Evolutionary conservation across 192 early-diverging fungal species (phyloP).

Genomic region (Coemansia sp.): DNA sequence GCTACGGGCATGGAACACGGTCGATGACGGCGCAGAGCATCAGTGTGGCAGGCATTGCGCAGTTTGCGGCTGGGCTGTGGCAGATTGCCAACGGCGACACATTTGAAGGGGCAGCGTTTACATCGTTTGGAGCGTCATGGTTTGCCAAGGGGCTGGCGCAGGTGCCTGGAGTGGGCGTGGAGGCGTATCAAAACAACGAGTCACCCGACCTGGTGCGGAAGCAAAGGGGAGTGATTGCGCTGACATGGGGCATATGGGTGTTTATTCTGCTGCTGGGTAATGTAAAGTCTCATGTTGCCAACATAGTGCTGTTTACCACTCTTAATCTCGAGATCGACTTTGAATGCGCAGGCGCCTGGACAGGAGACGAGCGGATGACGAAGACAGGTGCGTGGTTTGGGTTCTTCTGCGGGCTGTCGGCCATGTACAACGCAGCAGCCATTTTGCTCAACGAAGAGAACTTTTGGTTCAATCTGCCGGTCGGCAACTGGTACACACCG

Average conservation of each 20-base stretch:
- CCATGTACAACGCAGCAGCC: constrained; percentile 49
- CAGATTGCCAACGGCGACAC: constrained; percentile 55
- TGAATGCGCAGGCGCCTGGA: constrained; percentile 35
- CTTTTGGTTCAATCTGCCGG: constrained; percentile 54
- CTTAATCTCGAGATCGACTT: constrained; percentile 46
- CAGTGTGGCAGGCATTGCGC: constrained; percentile 39
- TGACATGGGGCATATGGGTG: constrained; percentile 52
- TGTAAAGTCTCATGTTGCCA: constrained; percentile 44
- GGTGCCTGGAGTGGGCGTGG: constrained; percentile 32
- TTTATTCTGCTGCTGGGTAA: constrained; percentile 45
- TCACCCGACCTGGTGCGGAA: constrained; percentile 21
- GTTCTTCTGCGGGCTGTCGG: constrained; percentile 52
- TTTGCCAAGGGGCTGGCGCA: constrained; percentile 38
- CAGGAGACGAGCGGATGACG: constrained; percentile 15
- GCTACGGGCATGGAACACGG: constrained; percentile 37
- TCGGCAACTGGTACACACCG: constrained; percentile 54
- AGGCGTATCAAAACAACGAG: constrained; percentile 33
- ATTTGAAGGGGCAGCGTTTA: constrained; percentile 51
- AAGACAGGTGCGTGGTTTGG: constrained; percentile 51
- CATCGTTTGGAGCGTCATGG: constrained; percentile 49
- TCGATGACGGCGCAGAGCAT: constrained; percentile 36
- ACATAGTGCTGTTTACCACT: constrained; percentile 40
- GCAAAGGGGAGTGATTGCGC: constrained; percentile 31
- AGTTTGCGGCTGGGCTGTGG: constrained; percentile 42
- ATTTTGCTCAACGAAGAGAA: constrained; percentile 52